Conservation (phyloP, 2,329 filamentous ascomycete species). For the Trichophyton schoenleinii region DNA sequence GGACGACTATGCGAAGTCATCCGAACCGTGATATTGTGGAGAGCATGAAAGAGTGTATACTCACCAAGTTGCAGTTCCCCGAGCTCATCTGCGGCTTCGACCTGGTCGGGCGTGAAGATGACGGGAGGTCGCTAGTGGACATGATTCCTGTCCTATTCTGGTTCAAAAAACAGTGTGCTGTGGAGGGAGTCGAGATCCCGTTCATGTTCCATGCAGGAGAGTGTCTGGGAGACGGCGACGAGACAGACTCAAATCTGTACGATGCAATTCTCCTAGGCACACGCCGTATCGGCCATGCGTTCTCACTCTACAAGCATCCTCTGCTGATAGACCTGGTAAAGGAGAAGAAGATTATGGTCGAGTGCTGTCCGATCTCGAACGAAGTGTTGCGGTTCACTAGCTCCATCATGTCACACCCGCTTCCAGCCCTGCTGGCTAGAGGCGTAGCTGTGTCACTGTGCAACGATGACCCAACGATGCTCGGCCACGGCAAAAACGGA, state of each 20-base stretch:
- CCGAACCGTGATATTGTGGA: constrained; percentile 56
- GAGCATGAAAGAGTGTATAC: constrained; percentile 78
- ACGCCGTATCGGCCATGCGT: constrained; percentile 77
- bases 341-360: constrained; percentile 74
- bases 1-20: constrained; percentile 59
- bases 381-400: constrained; percentile 70
- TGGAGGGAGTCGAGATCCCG: constrained; percentile 67
- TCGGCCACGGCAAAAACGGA: constrained; percentile 68
- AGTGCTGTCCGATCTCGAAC: constrained; percentile 84
- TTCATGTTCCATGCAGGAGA: constrained; percentile 97
- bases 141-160: constrained; percentile 78
- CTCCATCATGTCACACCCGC: constrained; percentile 62
- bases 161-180: constrained; percentile 75
- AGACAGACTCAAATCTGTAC: constrained; percentile 72
- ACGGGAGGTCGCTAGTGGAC: constrained; percentile 61
- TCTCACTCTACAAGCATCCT: constrained; percentile 82
- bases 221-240: constrained; percentile 64
- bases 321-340: constrained; percentile 79
- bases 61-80: constrained; percentile 50
- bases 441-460: constrained; percentile 52
- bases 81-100: constrained; percentile 53
- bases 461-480: constrained; percentile 81
- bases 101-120: constrained; percentile 76
- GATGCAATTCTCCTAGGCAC: constrained; percentile 81
- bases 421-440: constrained; percentile 40